Base-by-base conservation (phyloP, 371 early-diverging fungal genomes). In the Rhizomucor pusillus region DNA sequence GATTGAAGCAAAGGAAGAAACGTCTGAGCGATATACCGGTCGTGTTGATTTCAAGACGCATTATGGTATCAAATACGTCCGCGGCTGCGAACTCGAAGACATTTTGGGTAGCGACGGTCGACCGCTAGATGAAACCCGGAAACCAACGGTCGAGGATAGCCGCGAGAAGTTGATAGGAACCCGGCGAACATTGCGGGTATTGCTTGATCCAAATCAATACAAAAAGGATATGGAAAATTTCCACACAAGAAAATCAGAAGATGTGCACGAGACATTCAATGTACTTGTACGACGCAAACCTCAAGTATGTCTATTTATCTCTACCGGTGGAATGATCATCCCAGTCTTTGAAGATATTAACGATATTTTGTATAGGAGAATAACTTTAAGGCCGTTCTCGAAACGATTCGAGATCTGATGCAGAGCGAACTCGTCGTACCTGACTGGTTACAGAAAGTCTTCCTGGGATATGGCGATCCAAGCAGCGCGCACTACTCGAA, bases 391-490 rank as follows among this genome's bases (percentile, higher is more conserved):
- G 81, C 91, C 2, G 91, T 94, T 0, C 68, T 96, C 29, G 92
- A 94, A 56, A 89, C 93, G 0, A 87, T 95, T 25, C 87, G 95
- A 13, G 91, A 90, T 53, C 62, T 94, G 56, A 88, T 92, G 88
- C 86, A 87, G 57, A 82, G 79, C 50, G 88, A 90, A 23, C 56
- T 81, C 2, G 80, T 80, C 20, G 85, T 97, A 0, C 99, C 99
- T 6, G 85, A 84, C 5, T 98, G 98, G 98, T 67, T 98, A 20
- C 82, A 88, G 20, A 82, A 91, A 43, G 85, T 91, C 4, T 85
- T 96, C 40, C 73, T 98, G 37, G 98, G 98, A 24, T 98, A 97
- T 61, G 97, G 97, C 36, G 91, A 95, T 62, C 93, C 95, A 6
- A 71, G 74, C 29, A 81, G 86, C 46, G 91, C 90, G 1, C 78